Conservation (phyloP, 441 rosid species). For the Francoa sonchifolia region DNA sequence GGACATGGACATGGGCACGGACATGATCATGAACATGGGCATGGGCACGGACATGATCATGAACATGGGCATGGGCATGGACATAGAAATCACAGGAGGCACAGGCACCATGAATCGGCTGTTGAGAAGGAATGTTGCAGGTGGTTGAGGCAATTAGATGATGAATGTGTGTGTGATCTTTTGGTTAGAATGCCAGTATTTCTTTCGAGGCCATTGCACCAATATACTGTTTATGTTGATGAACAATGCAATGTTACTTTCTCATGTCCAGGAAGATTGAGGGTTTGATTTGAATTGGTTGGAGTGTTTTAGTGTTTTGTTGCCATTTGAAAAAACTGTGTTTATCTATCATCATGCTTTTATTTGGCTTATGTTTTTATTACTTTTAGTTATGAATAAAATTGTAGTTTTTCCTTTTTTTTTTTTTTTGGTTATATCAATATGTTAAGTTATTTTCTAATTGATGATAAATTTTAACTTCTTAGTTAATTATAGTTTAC, state of each 20-base stretch:
- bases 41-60: background rate
- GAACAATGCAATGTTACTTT: background rate
- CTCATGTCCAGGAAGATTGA: background rate
- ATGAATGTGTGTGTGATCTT: background rate
- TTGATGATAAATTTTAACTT: no score
- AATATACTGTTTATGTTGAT: background rate
- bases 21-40: background rate
- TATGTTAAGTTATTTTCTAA: no score
- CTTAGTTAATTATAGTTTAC: no score
- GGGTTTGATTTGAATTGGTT: no score
- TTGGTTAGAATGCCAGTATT: background rate
- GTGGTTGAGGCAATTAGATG: background rate
- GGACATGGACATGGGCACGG: background rate
- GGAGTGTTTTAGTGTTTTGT: no score
- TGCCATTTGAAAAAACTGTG: no score
- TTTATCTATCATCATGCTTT: no score
- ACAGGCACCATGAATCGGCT: background rate
- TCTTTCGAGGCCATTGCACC: background rate
- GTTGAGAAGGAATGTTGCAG: background rate
- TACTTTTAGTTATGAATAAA: no score
- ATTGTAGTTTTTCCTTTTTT: no score
- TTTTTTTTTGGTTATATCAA: no score
- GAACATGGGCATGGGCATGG: background rate
- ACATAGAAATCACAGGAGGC: background rate
- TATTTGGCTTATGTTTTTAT: no score